phyloP scores from a whole-genome alignment of 1,284 basidiomycete species.

The Pholiota adiposa region DNA sequence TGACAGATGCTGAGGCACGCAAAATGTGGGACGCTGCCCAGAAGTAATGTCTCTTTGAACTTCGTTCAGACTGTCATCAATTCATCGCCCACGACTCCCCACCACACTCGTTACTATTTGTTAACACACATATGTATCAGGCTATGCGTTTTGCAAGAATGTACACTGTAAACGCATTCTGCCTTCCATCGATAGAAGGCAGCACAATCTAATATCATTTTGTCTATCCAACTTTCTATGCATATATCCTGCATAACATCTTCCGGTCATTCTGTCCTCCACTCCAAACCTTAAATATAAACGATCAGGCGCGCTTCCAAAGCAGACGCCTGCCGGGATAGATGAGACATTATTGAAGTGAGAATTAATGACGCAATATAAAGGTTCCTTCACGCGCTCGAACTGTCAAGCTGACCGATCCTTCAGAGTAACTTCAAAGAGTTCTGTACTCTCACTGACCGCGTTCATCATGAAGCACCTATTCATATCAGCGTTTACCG shows the following conservation, averaged over 20 bases:
- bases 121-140: no score
- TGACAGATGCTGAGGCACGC: conserved; percentile 61
- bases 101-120: no score
- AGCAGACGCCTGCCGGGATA: not conserved
- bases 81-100: not conserved
- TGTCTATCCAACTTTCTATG: no score
- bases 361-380: conserved; percentile 31
- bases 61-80: not conserved
- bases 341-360: conserved; percentile 16
- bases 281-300: not conserved
- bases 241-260: not conserved
- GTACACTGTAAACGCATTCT: no score
- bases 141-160: no score
- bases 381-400: conserved; percentile 3
- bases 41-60: conserved; percentile 3
- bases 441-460: conserved; percentile 1
- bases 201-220: no score
- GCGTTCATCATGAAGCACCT: conserved; percentile 20
- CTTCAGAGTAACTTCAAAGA: not conserved
- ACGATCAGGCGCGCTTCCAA: not conserved
- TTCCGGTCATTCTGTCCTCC: not conserved
- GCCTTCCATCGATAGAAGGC: no score
- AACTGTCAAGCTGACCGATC: conserved; percentile 3
- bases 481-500: conserved; percentile 21
- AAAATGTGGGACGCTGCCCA: conserved; percentile 68